These are phyloP conservation scores for Glomus cerebriforme DNA, from an alignment of 192 early-diverging fungal species.

Conservation along the genomic window DNA sequence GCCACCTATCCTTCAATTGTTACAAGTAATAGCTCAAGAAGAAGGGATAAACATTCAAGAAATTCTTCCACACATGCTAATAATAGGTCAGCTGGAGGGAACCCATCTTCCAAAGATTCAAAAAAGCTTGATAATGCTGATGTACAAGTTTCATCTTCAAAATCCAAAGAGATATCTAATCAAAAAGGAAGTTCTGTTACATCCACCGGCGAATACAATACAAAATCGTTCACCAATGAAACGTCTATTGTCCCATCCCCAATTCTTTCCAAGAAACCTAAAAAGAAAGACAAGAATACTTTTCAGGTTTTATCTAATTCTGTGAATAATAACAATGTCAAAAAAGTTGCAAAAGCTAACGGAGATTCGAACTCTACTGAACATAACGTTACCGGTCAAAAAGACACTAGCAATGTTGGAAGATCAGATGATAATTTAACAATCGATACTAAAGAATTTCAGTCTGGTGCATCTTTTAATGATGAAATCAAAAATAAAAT, in stretches of 20 bases:
- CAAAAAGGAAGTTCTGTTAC: not conserved
- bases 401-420: not conserved
- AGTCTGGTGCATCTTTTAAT: not conserved
- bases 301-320: not conserved
- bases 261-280: constrained; percentile 29
- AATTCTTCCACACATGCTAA: not conserved
- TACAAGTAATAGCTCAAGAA: not conserved
- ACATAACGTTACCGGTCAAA: not conserved
- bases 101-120: not conserved
- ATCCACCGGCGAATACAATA: not conserved
- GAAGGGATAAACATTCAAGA: constrained; percentile 9
- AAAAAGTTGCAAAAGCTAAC: not conserved
- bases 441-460: not conserved
- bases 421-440: not conserved
- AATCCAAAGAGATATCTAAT: constrained; percentile 6
- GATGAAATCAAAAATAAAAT: not conserved
- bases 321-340: not conserved
- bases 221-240: constrained; percentile 9
- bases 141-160: not conserved
- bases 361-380: not conserved
- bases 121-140: constrained; percentile 12
- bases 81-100: not conserved
- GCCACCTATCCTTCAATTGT: not conserved
- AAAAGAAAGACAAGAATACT: constrained; percentile 29
- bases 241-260: not conserved